Evolutionary conservation across 345 rosid genomes (phyloP).

Genomic region (Brassica cretica): DNA sequence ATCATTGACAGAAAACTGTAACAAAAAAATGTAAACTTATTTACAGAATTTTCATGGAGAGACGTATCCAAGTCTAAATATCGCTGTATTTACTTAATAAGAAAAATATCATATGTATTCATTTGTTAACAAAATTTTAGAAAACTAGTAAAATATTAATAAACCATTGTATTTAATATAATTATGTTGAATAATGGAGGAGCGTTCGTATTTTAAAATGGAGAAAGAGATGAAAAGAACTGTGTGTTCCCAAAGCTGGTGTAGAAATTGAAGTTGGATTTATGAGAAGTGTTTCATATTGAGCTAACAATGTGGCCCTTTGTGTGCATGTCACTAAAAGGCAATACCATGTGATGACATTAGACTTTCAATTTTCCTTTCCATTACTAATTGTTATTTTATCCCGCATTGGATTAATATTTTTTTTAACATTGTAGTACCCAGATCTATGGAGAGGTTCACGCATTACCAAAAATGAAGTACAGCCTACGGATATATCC

Average conservation of each 20-base stretch:
- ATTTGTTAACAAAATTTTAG: neutral
- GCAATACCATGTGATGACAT: conserved; percentile 32
- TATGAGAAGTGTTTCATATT: conserved; percentile 51
- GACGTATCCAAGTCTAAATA: neutral
- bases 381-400: neutral
- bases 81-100: neutral
- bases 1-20: neutral
- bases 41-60: neutral
- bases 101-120: neutral
- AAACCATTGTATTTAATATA: neutral
- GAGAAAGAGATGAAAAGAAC: conserved; percentile 1
- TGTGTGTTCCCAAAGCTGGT: conserved; percentile 58
- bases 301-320: conserved; percentile 57
- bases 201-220: neutral
- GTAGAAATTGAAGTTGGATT: conserved; percentile 62
- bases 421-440: too few species aligned
- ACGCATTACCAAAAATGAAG: too few species aligned
- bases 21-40: neutral
- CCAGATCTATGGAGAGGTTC: too few species aligned
- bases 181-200: neutral
- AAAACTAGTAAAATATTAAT: neutral
- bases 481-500: too few species aligned
- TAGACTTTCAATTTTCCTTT: neutral
- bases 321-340: conserved; percentile 54
- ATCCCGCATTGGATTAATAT: neutral